Evolutionary conservation across 2,329 filamentous ascomycete genomes (phyloP).

Genomic region (Tolypocladium pustulatum): DNA sequence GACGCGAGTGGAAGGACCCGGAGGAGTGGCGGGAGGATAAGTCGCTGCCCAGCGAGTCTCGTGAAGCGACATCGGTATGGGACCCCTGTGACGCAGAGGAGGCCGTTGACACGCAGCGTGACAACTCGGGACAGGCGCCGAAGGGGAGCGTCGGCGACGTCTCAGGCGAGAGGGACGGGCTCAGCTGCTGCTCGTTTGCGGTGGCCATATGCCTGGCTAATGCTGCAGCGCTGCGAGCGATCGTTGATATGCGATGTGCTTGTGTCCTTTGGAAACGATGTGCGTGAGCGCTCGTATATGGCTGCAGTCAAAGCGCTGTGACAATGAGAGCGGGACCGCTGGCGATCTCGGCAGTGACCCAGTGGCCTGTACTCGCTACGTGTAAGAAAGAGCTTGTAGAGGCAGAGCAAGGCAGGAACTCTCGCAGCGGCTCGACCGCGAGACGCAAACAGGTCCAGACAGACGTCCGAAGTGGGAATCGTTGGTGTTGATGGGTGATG

Average conservation of each 20-base stretch:
- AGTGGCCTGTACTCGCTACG: not conserved
- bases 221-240: not conserved
- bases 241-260: not conserved
- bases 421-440: not conserved
- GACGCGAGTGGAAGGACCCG: slow-evolving; percentile 39
- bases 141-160: slow-evolving; percentile 52
- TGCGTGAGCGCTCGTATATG: not conserved
- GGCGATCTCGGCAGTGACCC: not conserved
- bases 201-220: slow-evolving; percentile 17
- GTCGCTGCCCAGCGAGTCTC: slow-evolving; percentile 47
- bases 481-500: not conserved
- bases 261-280: not conserved
- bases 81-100: slow-evolving; percentile 50
- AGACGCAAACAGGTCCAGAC: not conserved
- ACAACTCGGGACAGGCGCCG: slow-evolving; percentile 45
- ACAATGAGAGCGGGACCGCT: not conserved
- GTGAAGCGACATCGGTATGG: slow-evolving; percentile 34
- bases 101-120: slow-evolving; percentile 53
- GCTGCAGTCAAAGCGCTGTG: not conserved
- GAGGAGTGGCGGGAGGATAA: slow-evolving; percentile 50
- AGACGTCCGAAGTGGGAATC: not conserved
- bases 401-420: not conserved
- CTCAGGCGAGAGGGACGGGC: slow-evolving; percentile 41
- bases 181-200: slow-evolving; percentile 17
- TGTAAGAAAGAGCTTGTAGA: not conserved